Evolutionary conservation across 768 basidiomycete species (phyloP), one percentile per base, ranked within the genome.

Genomic region (Lactarius deliciosus): DNA sequence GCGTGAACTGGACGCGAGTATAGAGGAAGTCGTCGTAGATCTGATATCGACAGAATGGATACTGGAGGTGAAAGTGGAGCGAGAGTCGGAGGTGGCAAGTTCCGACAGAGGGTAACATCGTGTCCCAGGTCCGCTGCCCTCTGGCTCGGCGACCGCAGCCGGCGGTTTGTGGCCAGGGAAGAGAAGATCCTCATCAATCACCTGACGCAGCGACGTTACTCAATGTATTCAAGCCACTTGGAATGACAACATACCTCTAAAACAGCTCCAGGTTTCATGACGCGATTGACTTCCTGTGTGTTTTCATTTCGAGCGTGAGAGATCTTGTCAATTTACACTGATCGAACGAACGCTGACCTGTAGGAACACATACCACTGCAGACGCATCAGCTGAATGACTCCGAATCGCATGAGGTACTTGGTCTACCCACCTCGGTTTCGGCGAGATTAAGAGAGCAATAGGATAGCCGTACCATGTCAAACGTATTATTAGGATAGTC

Each of bases 141-240:
- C 38, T 10, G n/a, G 22, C 7, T 30, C 41, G n/a, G 62, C 2
- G 16, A 4, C 55, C 11, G 28, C 16, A 6, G 15, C 55, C 3
- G 36, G 43, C 1, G 54, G 5, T 16, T 34, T 36, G n/a, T 75
- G 74, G 66, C 80, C 84, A 9, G 90, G 90, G 72, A 91, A 91
- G 57, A 90, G 80, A 8, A 86, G 79, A 72, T 90, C 89, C 65
- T 92, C 90, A 74, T 90, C 90, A 43, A 90, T 82, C 10, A 90
- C 78, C 89, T 91, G 60, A 40, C 16, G 43, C 13, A 13, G 16
- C 7, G 18, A 47, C 40, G n/a, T n/a, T 18, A 41, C 4, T 55
- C 18, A 47, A 47, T 62, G 11, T 28, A 68, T 9, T n/a, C 57
- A 18, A 64, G 18, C 30, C 20, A 25, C n/a, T 41, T n/a, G 55